A percentile compares a stretch with the other conserved stretches of the same genome.
Evolutionary conservation across 2,329 filamentous ascomycete species (phyloP).

Genomic region (Plectosphaerella sp.): DNA sequence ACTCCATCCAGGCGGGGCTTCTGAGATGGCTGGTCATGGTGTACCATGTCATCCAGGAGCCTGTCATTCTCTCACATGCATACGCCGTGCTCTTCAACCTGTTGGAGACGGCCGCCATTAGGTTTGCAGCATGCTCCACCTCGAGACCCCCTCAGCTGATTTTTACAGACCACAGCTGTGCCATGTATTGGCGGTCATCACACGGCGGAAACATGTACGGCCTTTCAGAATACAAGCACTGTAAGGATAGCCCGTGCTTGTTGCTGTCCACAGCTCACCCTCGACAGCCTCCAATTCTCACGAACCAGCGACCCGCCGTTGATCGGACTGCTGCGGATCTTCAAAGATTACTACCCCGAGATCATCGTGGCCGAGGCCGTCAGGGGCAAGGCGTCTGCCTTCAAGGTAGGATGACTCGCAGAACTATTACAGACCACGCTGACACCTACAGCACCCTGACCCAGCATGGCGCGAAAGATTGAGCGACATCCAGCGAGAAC

Average conservation of each 20-base stretch:
- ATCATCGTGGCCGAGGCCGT: constrained; percentile 72
- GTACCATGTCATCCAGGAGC: constrained; percentile 65
- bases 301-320: constrained; percentile 70
- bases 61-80: constrained; percentile 58
- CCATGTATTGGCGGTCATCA: constrained; percentile 74
- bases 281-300: constrained; percentile 47
- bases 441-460: constrained; percentile 61
- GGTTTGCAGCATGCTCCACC: constrained; percentile 36
- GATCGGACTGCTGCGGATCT: constrained; percentile 72
- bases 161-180: constrained; percentile 55
- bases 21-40: constrained; percentile 76
- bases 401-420: constrained; percentile 41
- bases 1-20: constrained; percentile 65
- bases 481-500: constrained; percentile 59
- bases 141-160: constrained; percentile 11
- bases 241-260: constrained; percentile 32
- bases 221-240: constrained; percentile 78
- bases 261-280: neutral
- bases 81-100: constrained; percentile 78
- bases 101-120: constrained; percentile 73
- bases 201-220: constrained; percentile 75
- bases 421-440: constrained; percentile 15
- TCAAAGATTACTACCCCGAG: constrained; percentile 87
- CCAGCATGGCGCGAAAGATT: constrained; percentile 68
- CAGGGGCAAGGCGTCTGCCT: constrained; percentile 55